Conservation (phyloP, 768 basidiomycete species). For the Suillus spraguei region DNA sequence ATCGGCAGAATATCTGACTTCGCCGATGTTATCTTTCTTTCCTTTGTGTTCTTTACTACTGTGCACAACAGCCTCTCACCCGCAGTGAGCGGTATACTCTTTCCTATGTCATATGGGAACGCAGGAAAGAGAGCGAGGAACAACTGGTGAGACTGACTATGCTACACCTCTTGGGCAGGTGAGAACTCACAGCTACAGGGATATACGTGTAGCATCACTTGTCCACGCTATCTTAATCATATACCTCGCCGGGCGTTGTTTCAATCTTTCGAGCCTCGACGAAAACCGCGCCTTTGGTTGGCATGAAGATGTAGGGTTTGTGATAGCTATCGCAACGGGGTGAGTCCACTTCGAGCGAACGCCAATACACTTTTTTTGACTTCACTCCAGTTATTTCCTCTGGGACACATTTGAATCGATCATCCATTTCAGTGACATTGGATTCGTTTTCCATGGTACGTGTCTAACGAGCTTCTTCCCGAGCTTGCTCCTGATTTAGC, state of each 20-base stretch:
- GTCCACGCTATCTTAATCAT: conserved; percentile 70
- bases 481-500: conserved; percentile 10
- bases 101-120: conserved; percentile 51
- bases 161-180: not conserved
- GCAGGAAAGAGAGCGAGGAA: conserved; percentile 50
- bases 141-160: conserved; percentile 53
- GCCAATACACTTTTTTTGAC: not conserved
- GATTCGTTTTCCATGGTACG: conserved; percentile 78
- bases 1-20: conserved; percentile 58
- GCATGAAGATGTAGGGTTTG: conserved; percentile 55
- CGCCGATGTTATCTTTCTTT: conserved; percentile 53
- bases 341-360: conserved; percentile 32
- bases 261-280: conserved; percentile 48
- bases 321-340: conserved; percentile 75
- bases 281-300: conserved; percentile 80
- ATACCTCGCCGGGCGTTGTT: conserved; percentile 57
- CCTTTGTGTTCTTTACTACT: conserved; percentile 58
- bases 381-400: conserved; percentile 62
- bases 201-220: conserved; percentile 72
- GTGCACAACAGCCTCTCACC: conserved; percentile 65
- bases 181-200: conserved; percentile 43
- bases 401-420: conserved; percentile 82
- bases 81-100: conserved; percentile 46
- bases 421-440: conserved; percentile 66
- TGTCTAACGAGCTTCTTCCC: conserved; percentile 6